phyloP scores from a whole-genome alignment of 495 filamentous ascomycete genomes.

The Platismatia glauca region DNA sequence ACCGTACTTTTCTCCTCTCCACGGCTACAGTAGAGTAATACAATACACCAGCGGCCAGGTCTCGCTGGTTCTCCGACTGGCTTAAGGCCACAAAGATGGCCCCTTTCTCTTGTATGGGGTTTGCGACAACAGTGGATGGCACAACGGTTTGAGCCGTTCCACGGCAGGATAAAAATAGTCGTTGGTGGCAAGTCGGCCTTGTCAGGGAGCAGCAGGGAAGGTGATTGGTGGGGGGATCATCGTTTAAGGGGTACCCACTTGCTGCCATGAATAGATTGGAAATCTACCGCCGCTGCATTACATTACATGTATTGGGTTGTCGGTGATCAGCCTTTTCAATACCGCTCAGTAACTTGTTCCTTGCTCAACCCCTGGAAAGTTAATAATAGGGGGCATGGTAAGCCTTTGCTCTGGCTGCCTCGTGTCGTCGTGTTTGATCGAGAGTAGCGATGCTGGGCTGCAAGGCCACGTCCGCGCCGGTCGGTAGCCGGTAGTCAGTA shows the following conservation, averaged over 20 bases:
- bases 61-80: too few species aligned
- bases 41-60: too few species aligned
- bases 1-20: neutral
- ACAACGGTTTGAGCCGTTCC: too few species aligned
- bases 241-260: neutral
- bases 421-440: neutral
- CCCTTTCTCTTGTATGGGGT: too few species aligned
- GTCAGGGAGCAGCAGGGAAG: too few species aligned
- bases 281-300: neutral
- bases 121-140: too few species aligned
- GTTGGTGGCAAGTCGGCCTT: constrained; percentile 8
- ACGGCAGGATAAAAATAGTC: constrained; percentile 16
- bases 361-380: too few species aligned
- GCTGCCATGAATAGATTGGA: too few species aligned
- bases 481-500: neutral
- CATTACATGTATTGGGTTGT: neutral
- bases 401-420: neutral
- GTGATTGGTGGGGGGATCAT: too few species aligned
- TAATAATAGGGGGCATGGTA: too few species aligned
- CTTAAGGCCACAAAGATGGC: neutral
- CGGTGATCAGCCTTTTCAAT: neutral
- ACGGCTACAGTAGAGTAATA: too few species aligned
- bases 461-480: constrained; percentile 2
- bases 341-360: neutral
- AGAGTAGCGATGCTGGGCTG: neutral